phyloP scores from a whole-genome alignment of 177 flowering plant species.

The Vitis hybrid region DNA sequence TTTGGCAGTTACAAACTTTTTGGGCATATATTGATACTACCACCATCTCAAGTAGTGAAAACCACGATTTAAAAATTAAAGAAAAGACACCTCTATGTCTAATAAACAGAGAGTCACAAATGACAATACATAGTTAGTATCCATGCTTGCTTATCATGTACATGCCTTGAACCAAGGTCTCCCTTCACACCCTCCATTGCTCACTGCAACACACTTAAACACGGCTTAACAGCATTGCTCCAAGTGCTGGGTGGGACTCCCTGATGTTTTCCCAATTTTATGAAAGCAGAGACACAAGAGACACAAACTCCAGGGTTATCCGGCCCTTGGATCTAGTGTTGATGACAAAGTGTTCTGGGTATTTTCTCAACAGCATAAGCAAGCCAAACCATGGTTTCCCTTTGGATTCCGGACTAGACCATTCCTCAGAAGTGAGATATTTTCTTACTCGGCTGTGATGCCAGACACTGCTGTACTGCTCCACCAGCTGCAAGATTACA shows the following conservation, averaged over 20 bases:
- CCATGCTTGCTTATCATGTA: background rate
- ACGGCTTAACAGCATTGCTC: too few species aligned
- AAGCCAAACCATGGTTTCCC: conserved; percentile 94
- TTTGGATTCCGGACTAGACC: conserved; percentile 67
- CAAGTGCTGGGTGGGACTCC: too few species aligned
- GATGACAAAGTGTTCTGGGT: conserved; percentile 97
- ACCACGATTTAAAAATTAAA: background rate
- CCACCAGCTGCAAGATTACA: conserved; percentile 56
- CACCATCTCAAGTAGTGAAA: background rate
- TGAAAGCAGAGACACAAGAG: conserved; percentile 82
- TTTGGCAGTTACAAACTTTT: too few species aligned
- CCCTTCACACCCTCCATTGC: too few species aligned
- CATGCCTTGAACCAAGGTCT: background rate
- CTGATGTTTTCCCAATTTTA: conserved; percentile 18
- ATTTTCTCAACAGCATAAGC: conserved; percentile 82
- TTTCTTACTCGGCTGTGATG: conserved; percentile 93
- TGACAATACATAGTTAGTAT: background rate
- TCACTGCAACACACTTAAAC: too few species aligned
- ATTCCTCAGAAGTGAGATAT: conserved; percentile 85
- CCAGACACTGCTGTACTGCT: conserved; percentile 73
- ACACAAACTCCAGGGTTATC: conserved; percentile 78
- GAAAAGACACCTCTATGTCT: background rate
- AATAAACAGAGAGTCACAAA: background rate
- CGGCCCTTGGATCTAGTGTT: conserved; percentile 92
- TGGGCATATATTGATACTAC: background rate